Conservation (phyloP, 192 early-diverging fungal species). For the Haplosporangium gracile region DNA sequence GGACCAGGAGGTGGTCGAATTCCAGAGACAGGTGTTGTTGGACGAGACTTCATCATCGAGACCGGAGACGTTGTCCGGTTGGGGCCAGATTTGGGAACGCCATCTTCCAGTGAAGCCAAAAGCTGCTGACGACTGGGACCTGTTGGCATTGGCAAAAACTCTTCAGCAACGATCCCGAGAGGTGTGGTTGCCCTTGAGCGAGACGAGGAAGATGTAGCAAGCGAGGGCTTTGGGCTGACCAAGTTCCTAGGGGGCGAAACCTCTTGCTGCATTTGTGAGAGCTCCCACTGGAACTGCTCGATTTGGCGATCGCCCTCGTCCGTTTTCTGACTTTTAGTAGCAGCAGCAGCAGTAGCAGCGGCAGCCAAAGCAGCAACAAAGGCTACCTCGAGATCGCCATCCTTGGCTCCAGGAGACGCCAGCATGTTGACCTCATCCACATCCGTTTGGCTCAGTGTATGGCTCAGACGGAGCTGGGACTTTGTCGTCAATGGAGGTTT, state of each 20-base stretch:
- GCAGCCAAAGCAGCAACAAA: background rate
- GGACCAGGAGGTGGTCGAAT: slow-evolving; percentile 29
- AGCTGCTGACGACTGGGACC: slow-evolving; percentile 32
- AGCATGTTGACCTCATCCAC: slow-evolving; percentile 10
- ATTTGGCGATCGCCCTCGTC: slow-evolving; percentile 26
- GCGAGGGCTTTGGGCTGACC: background rate
- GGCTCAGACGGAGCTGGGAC: slow-evolving; percentile 31
- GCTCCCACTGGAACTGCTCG: slow-evolving; percentile 21
- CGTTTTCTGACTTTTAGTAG: background rate
- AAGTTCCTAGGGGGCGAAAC: background rate
- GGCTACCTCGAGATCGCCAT: background rate
- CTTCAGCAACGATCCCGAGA: slow-evolving; percentile 26
- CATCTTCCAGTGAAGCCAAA: slow-evolving; percentile 24
- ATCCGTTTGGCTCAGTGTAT: slow-evolving; percentile 26
- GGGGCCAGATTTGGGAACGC: background rate
- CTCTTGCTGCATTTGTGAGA: slow-evolving; percentile 17
- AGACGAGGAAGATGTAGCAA: background rate
- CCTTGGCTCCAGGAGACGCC: background rate
- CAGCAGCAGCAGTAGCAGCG: background rate
- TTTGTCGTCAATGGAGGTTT: slow-evolving; percentile 34
- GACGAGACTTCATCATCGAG: slow-evolving; percentile 9
- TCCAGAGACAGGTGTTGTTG: slow-evolving; percentile 30
- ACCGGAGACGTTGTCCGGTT: slow-evolving; percentile 12
- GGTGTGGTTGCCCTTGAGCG: slow-evolving; percentile 26
- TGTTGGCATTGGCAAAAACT: slow-evolving; percentile 19